phyloP scores from a whole-genome alignment of 768 basidiomycete genomes.

The Sutorius australiensis region DNA sequence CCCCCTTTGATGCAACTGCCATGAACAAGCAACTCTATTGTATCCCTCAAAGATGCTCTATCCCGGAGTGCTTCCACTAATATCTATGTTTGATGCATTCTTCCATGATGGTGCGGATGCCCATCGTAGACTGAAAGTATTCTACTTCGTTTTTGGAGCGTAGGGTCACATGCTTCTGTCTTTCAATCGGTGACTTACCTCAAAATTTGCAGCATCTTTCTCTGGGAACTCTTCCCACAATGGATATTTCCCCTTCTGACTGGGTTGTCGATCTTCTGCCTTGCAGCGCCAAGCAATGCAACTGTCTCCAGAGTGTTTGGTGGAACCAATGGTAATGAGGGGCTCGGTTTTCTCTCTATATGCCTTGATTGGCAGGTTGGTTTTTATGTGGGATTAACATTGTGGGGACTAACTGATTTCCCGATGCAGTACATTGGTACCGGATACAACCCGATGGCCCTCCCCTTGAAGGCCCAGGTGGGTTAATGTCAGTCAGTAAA shows the following conservation, averaged over 20 bases:
- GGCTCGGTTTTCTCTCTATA: slow-evolving; percentile 55
- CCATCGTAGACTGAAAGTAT: slow-evolving; percentile 39
- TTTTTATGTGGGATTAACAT: slow-evolving; percentile 16
- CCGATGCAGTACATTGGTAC: slow-evolving; percentile 20
- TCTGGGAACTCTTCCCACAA: slow-evolving; percentile 27
- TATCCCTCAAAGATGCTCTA: slow-evolving; percentile 47
- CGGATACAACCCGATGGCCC: slow-evolving; percentile 44
- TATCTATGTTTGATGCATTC: slow-evolving; percentile 32
- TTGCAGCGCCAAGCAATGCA: slow-evolving; percentile 47
- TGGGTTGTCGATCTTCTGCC: slow-evolving; percentile 59
- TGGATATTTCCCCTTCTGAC: slow-evolving; percentile 56
- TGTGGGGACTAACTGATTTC: neutral
- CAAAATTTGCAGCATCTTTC: slow-evolving; percentile 30
- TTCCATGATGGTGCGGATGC: slow-evolving; percentile 40
- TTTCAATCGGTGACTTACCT: neutral
- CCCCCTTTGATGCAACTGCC: neutral
- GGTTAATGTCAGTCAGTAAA: neutral
- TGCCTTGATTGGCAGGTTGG: slow-evolving; percentile 59
- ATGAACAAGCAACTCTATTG: slow-evolving; percentile 27
- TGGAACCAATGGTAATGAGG: slow-evolving; percentile 60
- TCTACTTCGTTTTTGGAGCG: slow-evolving; percentile 22
- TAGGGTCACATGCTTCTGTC: slow-evolving; percentile 31
- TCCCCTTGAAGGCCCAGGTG: slow-evolving; percentile 51
- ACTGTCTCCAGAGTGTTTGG: slow-evolving; percentile 57
- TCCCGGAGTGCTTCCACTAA: slow-evolving; percentile 28